Evolutionary conservation across 176 grass and related monocot species (phyloP).

Genomic region (Cocos nucifera): DNA sequence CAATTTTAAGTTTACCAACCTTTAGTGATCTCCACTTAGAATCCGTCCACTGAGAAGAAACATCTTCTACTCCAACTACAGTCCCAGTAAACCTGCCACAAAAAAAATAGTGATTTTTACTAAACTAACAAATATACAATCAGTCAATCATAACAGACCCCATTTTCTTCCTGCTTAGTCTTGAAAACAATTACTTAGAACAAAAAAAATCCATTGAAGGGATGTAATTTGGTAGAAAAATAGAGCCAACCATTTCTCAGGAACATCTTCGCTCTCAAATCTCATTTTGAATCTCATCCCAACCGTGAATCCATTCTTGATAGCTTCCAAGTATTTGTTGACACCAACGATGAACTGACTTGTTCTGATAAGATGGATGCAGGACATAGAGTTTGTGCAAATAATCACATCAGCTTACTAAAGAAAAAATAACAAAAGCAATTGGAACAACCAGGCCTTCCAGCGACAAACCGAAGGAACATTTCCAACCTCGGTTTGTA

Average conservation of each 20-base stretch:
- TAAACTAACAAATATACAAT: not conserved
- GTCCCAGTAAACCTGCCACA: conserved; percentile 69
- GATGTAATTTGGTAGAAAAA: no score
- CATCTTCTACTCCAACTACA: conserved; percentile 52
- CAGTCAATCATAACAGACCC: no score
- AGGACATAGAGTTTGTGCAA: not conserved
- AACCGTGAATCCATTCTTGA: conserved; percentile 26
- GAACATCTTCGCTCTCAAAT: conserved; percentile 48
- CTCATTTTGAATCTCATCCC: conserved; percentile 45
- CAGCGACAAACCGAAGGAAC: no score
- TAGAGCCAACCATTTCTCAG: conserved; percentile 30
- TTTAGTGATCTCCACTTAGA: conserved; percentile 75
- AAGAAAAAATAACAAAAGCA: no score
- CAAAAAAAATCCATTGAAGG: not conserved
- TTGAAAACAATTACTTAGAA: not conserved
- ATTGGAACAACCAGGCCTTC: no score
- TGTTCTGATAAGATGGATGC: conserved; percentile 29
- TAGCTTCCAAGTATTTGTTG: conserved; percentile 39
- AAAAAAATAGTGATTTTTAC: not conserved
- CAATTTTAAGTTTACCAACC: conserved; percentile 24
- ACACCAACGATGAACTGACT: conserved; percentile 54
- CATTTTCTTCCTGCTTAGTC: no score
- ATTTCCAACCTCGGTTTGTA: no score
- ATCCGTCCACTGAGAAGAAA: conserved; percentile 59
- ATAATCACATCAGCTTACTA: no score